Evolutionary conservation across 345 rosid genomes (phyloP).

Genomic region (Gossypium arboreum): DNA sequence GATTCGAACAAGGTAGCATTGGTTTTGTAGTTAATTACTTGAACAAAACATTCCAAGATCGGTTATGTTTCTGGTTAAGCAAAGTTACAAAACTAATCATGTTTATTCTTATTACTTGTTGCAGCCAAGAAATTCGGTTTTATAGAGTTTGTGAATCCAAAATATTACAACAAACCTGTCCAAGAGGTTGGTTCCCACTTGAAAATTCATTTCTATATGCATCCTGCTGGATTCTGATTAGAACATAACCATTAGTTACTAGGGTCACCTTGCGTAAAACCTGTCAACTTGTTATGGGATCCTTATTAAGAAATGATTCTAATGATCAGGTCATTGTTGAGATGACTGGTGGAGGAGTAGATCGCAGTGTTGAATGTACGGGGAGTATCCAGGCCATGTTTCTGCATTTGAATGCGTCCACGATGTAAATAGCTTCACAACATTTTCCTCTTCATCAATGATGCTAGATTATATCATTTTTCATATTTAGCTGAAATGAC

Average conservation of each 20-base stretch:
- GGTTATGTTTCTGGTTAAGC: background rate
- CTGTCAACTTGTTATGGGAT: background rate
- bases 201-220: background rate
- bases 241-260: background rate
- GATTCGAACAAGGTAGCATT: constrained; percentile 43
- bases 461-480: background rate
- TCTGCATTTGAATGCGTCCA: constrained; percentile 89
- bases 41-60: background rate
- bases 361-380: constrained; percentile 74
- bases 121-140: constrained; percentile 65
- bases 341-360: constrained; percentile 79
- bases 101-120: constrained; percentile 12
- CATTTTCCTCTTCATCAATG: background rate
- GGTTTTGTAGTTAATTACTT: background rate
- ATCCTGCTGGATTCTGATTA: background rate
- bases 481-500: background rate
- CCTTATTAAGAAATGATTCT: background rate
- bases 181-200: constrained; percentile 43
- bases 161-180: constrained; percentile 59
- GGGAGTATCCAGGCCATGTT: constrained; percentile 68
- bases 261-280: background rate
- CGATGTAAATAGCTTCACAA: constrained; percentile 47
- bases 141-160: constrained; percentile 67
- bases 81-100: constrained; percentile 2
- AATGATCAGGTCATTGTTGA: constrained; percentile 55